A percentile compares a stretch with the other conserved stretches of the same genome.
phyloP scores from a whole-genome alignment of 306 rosid genomes.

The Astragalus membranaceus region DNA sequence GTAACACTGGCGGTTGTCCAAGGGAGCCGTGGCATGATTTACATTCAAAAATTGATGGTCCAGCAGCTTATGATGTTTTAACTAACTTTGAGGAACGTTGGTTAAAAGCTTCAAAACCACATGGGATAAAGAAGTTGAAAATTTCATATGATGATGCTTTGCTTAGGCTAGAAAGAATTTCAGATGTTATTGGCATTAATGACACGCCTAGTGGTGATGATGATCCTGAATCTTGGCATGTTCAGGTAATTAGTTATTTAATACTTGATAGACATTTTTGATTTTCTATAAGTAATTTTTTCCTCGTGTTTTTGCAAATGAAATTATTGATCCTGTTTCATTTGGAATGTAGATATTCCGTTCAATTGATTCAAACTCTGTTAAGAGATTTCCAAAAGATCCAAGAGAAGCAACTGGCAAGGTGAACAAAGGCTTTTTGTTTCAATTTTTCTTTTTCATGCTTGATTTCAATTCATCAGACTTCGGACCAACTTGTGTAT shows the following conservation, averaged over 20 bases:
- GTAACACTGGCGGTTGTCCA: slow-evolving; percentile 75
- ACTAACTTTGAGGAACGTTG: slow-evolving; percentile 96
- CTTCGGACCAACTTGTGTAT: neutral
- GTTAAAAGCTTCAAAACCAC: slow-evolving; percentile 87
- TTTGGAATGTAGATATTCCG: slow-evolving; percentile 72
- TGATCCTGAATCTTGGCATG: slow-evolving; percentile 95
- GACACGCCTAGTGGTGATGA: slow-evolving; percentile 46
- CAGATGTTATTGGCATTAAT: slow-evolving; percentile 58
- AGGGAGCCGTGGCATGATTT: slow-evolving; percentile 99
- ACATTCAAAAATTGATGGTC: slow-evolving; percentile 93
- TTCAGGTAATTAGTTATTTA: slow-evolving; percentile 52
- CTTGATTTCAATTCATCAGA: slow-evolving; percentile 9
- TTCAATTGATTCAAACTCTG: slow-evolving; percentile 92
- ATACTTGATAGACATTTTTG: neutral
- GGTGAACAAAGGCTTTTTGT: slow-evolving; percentile 43
- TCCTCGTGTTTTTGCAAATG: slow-evolving; percentile 2
- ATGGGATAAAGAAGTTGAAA: slow-evolving; percentile 77
- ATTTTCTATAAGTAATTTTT: slow-evolving; percentile 1
- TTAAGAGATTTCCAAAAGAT: slow-evolving; percentile 78
- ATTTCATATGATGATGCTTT: slow-evolving; percentile 65
- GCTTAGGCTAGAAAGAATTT: slow-evolving; percentile 80
- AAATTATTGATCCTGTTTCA: slow-evolving; percentile 6
- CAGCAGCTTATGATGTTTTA: slow-evolving; percentile 96
- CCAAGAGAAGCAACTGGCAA: slow-evolving; percentile 75
- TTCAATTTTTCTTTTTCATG: slow-evolving; percentile 12